These are phyloP conservation scores for Fraxinus excelsior DNA, from an alignment of 257 asterid genomes.

Conservation along the genomic window DNA sequence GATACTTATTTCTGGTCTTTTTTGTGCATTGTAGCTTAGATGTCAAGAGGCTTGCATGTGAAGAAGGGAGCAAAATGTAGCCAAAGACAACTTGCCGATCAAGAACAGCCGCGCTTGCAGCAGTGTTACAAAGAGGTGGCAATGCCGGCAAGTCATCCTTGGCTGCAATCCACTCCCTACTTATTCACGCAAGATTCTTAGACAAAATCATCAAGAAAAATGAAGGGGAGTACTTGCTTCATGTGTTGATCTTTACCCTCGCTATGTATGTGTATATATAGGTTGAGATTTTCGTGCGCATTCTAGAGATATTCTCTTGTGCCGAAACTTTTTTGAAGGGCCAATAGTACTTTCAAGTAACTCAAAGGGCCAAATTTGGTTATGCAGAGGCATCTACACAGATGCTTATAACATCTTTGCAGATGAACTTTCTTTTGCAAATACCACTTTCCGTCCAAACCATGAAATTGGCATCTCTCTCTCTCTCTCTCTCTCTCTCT, in stretches of 20 bases:
- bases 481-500: no score
- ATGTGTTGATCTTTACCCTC: background rate
- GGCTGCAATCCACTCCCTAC: constrained; percentile 32
- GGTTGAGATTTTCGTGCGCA: background rate
- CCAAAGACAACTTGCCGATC: background rate
- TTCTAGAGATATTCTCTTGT: background rate
- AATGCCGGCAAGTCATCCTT: constrained; percentile 36
- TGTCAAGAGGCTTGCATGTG: no score
- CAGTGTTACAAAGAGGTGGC: background rate
- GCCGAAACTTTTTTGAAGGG: background rate
- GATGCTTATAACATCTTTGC: background rate
- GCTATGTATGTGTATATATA: background rate
- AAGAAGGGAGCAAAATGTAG: no score
- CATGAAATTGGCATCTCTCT: no score
- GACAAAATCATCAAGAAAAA: background rate
- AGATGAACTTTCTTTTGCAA: background rate
- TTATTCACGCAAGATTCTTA: constrained; percentile 24
- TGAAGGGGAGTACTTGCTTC: background rate
- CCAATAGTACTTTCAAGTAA: background rate
- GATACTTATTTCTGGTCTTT: no score
- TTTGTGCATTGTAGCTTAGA: no score
- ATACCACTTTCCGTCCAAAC: no score
- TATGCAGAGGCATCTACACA: background rate
- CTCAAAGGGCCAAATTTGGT: background rate
- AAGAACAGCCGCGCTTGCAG: background rate